Evolutionary conservation across 192 early-diverging fungal species (phyloP), one percentile per base, ranked within the genome.

Genomic region (Dissophora globulifera): DNA sequence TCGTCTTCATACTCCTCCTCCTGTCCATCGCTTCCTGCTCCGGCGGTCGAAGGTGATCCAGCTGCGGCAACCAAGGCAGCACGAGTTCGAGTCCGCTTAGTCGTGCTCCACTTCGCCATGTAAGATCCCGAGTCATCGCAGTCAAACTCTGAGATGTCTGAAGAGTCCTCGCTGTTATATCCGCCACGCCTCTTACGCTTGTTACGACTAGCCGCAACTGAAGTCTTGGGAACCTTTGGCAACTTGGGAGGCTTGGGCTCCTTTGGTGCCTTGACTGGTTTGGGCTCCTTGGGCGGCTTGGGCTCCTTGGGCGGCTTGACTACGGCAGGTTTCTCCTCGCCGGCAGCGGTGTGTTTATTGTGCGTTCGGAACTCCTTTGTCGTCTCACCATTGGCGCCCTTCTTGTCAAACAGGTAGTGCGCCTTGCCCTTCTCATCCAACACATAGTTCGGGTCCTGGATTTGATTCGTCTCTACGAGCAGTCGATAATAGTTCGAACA

Each of bases 401-500:
- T 94, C 82, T 89, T 93, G 50, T 96, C 95, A 69, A 96, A 96
- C 48, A 95, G 79, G 62, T 93, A 98, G 62, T 94, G 94, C 0
- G 95, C 91, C 70, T 93, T 93, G 71, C 95, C 95, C 74, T 94
- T 92, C 26, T 91, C 90, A 78, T 95, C 94, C 19, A 96, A 78
- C 15, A 93, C 87, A 68, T 98, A 98, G 84, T 98, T 98, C 2
- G 92, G 89, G 76, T 98, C 96, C 60, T 88, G 79, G 47, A 97
- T 88, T 62, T 96, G 89, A 19, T 92, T 89, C 43, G 91, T 93
- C 76, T 95, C 93, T 16, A 98, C 87, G 47, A 98, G 82, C 43
- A 92, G 81, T 29, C 96, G 89, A 79, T 98, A 98, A 81, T 95
- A 98, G 83, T 97, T 98, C 25, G 96, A 95, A 78, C 96, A 98